A percentile compares a stretch with the other conserved stretches of the same genome.
These are phyloP conservation scores for Alternaria novae-zelandiae DNA, from an alignment of 2,329 filamentous ascomycete species.

Conservation along the genomic window DNA sequence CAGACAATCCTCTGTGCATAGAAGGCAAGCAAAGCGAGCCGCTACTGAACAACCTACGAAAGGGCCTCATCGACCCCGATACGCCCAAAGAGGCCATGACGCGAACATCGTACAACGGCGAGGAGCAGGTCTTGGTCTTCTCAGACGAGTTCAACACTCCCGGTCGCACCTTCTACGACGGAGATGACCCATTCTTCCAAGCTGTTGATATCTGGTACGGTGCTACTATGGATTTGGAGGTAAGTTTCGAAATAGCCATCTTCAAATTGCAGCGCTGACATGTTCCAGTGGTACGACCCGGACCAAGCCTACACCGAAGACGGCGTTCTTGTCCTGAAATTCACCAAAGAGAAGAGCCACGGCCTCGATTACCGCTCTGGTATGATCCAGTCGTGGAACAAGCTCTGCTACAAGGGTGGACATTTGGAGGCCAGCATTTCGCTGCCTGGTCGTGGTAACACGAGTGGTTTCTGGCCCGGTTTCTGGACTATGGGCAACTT, in stretches of 20 bases:
- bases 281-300: constrained; percentile 69
- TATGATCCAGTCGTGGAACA: constrained; percentile 79
- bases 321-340: constrained; percentile 68
- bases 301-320: constrained; percentile 68
- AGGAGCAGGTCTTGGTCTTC: constrained; percentile 69
- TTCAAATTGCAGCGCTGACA: constrained; percentile 10
- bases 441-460: constrained; percentile 69
- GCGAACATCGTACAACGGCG: constrained; percentile 65
- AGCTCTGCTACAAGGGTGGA: constrained; percentile 74
- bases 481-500: constrained; percentile 80
- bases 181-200: constrained; percentile 72
- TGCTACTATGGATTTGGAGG: constrained; percentile 72
- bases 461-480: constrained; percentile 75
- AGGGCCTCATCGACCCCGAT: constrained; percentile 69
- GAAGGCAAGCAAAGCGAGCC: constrained; percentile 55
- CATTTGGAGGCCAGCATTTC: constrained; percentile 74
- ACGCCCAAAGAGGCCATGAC: constrained; percentile 65
- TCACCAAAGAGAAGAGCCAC: constrained; percentile 70
- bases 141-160: constrained; percentile 74
- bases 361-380: constrained; percentile 71
- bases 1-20: constrained; percentile 57
- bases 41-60: constrained; percentile 66
- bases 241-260: constrained; percentile 34
- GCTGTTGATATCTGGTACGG: constrained; percentile 75
- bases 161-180: constrained; percentile 73